Evolutionary conservation across 805 yeast genomes (phyloP), one percentile per base, ranked within the genome.

Genomic region (Nakazawaea pomicola): DNA sequence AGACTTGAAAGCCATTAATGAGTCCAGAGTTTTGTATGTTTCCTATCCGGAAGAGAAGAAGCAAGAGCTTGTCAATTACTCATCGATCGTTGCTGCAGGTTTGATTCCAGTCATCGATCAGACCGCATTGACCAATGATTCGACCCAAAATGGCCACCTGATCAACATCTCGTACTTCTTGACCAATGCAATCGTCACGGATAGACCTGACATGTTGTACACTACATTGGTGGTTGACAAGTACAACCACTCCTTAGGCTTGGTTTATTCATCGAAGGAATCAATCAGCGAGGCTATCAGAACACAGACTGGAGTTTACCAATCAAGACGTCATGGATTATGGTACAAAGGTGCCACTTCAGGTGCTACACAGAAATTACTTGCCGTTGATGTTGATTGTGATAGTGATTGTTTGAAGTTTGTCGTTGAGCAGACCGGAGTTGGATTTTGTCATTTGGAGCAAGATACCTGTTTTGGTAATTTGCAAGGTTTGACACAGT

Each of bases 301-400:
- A 46, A 82, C 86, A 17, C 74, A 77, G 37, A 78, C 86, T 8
- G 99, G 99, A 44, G 96, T 93, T 2, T 93, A 93, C 63, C 96
- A 84, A 61, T 87, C 96, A 7, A 81, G 99, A 53, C 80, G 83
- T 54, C 80, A 87, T 46, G 98, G 95, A 33, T 72, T 93, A 45
- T 93, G 99, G 99, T 84, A 81, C 60, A 93, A 93, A 61, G 99
- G 99, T 23, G 83, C 83, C 42, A 86, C 96, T 2, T 84, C 95
- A n/a, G 99, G 99, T 16, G 95, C 95, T 39, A 86, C 95, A 1
- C 99, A 93, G 65, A 70, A 71, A 50, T 70, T 93, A 36, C 50
- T 83, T 18, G 64, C 70, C 33, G 60, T 93, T 43, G 82, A 78
- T 40, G 62, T 77, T 46, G 99, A 93, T 64, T 93, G 99, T 62